Conservation (phyloP, 306 rosid species). For the Vigna unguiculata region DNA sequence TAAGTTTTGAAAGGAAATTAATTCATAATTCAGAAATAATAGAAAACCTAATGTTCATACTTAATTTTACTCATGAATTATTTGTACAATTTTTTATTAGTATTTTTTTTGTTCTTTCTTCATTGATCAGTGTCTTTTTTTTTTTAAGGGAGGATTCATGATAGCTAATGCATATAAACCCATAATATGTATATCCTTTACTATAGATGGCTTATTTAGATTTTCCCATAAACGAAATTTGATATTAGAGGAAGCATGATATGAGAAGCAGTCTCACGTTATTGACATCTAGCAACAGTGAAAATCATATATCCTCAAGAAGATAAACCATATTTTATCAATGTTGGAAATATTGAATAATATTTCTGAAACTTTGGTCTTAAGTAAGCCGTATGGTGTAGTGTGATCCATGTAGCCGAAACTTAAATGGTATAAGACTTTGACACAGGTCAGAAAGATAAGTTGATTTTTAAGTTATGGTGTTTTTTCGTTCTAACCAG, state of each 20-base stretch:
- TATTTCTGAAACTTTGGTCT: neutral
- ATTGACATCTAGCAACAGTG: neutral
- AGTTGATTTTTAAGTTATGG: neutral
- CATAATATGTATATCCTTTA: neutral
- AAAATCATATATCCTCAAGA: slow-evolving; percentile 4
- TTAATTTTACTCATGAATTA: neutral
- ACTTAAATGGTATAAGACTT: too few species aligned
- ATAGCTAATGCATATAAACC: neutral
- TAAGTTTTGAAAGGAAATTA: slow-evolving; percentile 3
- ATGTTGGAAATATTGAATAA: slow-evolving; percentile 18
- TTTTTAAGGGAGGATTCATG: neutral
- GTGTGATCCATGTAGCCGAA: too few species aligned
- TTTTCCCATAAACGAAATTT: neutral
- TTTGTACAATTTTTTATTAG: neutral
- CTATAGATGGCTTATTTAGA: slow-evolving; percentile 5
- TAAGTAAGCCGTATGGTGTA: too few species aligned
- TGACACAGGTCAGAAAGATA: slow-evolving; percentile 7
- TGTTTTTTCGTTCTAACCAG: slow-evolving; percentile 9
- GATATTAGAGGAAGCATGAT: slow-evolving; percentile 3
- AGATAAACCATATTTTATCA: neutral
- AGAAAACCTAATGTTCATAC: neutral
- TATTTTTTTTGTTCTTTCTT: neutral
- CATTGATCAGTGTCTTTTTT: neutral
- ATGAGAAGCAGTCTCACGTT: neutral
- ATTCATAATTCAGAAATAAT: slow-evolving; percentile 13